These are phyloP conservation scores for Penicillium sp. DNA, from an alignment of 2,329 filamentous ascomycete genomes.

Conservation along the genomic window DNA sequence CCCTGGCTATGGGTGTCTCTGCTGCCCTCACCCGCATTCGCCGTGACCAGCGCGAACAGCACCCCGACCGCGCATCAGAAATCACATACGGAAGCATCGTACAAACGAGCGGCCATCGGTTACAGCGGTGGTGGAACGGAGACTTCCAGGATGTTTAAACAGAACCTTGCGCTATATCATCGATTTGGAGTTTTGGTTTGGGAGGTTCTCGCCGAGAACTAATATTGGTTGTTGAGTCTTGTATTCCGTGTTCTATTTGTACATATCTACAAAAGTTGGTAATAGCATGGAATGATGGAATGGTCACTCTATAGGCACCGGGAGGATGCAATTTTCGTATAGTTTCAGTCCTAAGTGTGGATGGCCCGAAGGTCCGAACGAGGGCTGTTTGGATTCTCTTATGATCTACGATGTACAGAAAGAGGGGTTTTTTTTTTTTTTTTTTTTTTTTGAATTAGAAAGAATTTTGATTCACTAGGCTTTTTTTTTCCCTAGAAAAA, in stretches of 20 bases:
- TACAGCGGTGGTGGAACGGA: no score
- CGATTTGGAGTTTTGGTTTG: not conserved
- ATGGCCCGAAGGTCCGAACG: not conserved
- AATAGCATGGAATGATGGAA: not conserved
- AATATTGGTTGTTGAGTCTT: not conserved
- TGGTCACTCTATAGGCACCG: not conserved
- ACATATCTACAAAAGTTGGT: not conserved
- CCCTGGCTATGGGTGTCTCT: no score
- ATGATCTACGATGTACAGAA: not conserved
- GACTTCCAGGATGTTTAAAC: constrained; percentile 23
- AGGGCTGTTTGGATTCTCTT: not conserved
- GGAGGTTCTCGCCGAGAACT: not conserved
- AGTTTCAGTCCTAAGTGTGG: not conserved
- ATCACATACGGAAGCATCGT: constrained; percentile 26
- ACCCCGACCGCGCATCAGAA: no score
- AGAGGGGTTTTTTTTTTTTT: not conserved
- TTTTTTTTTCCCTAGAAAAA: constrained; percentile 12
- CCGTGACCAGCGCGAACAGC: no score
- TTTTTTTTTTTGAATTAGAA: constrained; percentile 11
- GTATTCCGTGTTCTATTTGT: not conserved
- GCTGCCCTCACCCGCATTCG: no score
- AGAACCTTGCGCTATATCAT: not conserved
- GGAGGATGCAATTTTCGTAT: not conserved
- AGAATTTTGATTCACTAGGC: constrained; percentile 18
- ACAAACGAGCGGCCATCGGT: constrained; percentile 23